These are phyloP conservation scores for Penicillium sp. DNA, from an alignment of 2,329 filamentous ascomycete species.

Conservation along the genomic window DNA sequence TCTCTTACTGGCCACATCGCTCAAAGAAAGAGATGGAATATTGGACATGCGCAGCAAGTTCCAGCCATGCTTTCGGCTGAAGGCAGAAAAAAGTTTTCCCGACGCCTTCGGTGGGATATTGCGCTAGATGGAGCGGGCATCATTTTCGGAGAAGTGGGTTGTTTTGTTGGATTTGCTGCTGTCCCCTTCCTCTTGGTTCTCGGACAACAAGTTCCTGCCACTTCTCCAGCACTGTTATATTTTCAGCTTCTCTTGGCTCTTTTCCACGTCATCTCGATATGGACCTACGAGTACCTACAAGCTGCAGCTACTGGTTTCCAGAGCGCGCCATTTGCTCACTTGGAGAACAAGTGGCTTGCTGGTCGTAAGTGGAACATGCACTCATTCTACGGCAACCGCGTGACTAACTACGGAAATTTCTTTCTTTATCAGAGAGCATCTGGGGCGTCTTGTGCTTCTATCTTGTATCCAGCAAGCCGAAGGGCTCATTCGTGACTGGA, in stretches of 20 bases:
- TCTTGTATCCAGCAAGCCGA: constrained; percentile 22
- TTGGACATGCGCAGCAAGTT: constrained; percentile 30
- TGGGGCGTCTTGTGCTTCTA: constrained; percentile 23
- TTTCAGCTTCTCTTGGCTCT: constrained; percentile 15
- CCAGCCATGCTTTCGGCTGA: constrained; percentile 12
- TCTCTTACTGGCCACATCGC: constrained; percentile 35
- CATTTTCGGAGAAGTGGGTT: constrained; percentile 16
- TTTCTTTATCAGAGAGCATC: constrained; percentile 17
- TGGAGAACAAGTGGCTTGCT: constrained; percentile 30
- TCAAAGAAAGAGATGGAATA: constrained; percentile 38
- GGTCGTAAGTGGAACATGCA: constrained; percentile 17
- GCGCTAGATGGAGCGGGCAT: constrained; percentile 21
- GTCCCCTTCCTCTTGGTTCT: constrained; percentile 20
- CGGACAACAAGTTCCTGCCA: constrained; percentile 13
- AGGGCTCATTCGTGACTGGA: constrained; percentile 31
- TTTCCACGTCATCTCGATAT: constrained; percentile 13
- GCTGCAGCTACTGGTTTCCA: constrained; percentile 20
- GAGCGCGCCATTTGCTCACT: constrained; percentile 22
- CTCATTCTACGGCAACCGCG: not conserved
- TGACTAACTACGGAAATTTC: not conserved
- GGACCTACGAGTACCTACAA: constrained; percentile 22
- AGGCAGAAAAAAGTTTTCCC: constrained; percentile 5
- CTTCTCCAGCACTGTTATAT: constrained; percentile 4
- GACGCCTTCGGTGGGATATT: constrained; percentile 19
- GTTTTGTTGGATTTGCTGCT: constrained; percentile 15